Evolutionary conservation across 208 protist genomes (phyloP), one percentile per base, ranked within the genome.

Genomic region (Leishmania tropica): DNA sequence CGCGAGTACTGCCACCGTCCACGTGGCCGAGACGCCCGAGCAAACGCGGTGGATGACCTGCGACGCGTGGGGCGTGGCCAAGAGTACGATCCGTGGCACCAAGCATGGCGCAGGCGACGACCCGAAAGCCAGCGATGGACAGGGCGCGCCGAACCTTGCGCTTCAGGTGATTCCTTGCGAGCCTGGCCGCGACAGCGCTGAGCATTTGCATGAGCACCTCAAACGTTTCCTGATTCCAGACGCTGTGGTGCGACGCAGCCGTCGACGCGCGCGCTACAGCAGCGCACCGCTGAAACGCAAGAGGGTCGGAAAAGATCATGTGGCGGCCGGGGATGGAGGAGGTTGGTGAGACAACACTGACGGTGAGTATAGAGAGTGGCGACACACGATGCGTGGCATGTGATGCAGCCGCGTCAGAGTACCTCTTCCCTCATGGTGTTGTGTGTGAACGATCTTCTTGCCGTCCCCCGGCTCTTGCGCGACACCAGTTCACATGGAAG

Each of bases 1-100:
- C 21, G 89, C 89, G 79, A 92, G 92, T 15, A 95, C 42, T 6
- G 86, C 83, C 77, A 93, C 89, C 37, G 78, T 85, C 48, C 83
- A 75, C 13, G 91, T 92, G 13, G 87, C 65, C 3, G 75, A 72
- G 31, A 93, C 78, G 31, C 87, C 88, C 0, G 74, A 47, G 75
- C 90, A 92, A 51, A 81, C 42, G 19, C 91, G 87, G 78, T 83
- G 91, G 15, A 91, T n/a, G 35, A n/a, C 79, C 71, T 86, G 83
- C 13, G 83, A 84, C 0, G 84, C 47, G 76, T 81, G 76, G 75
- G 87, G 79, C 24, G 72, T 40, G 21, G 74, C 13, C 31, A 89
- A 45, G 31, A 40, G 48, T 75, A 4, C 74, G 71, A 5, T 28
- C 19, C 73, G 48, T 24, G 31, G 80, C 56, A 13, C 75, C 65